Percentiles rank a stretch among this genome's conserved stretches.
Conservation (phyloP, 495 filamentous ascomycete species). For the Aspergillus conjunctus region DNA sequence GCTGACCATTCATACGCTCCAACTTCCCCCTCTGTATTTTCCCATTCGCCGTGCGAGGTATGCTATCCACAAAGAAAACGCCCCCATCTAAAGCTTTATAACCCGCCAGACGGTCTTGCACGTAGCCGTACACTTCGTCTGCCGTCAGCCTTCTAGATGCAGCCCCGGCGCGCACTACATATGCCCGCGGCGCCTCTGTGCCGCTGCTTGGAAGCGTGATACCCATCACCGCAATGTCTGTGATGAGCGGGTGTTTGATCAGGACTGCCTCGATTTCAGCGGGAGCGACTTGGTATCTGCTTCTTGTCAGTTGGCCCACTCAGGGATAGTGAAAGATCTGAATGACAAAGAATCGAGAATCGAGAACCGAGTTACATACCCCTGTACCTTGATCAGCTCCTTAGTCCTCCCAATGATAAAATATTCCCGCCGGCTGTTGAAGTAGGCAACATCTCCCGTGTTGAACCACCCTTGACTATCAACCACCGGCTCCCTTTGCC, state of each 20-base stretch:
- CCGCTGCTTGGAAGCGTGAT: slow-evolving; percentile 50
- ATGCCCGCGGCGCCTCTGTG: slow-evolving; percentile 70
- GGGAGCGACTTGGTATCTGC: slow-evolving; percentile 61
- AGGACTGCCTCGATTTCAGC: slow-evolving; percentile 80
- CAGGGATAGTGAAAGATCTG: too few relatives aligned
- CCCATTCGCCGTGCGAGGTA: slow-evolving; percentile 73
- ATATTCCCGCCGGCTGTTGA: slow-evolving; percentile 51
- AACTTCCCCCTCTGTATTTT: slow-evolving; percentile 64
- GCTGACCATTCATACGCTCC: slow-evolving; percentile 39
- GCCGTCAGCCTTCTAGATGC: slow-evolving; percentile 36
- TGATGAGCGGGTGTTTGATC: slow-evolving; percentile 62
- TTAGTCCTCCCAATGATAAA: slow-evolving; percentile 76
- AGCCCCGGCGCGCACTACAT: slow-evolving; percentile 56
- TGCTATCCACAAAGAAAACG: slow-evolving; percentile 64
- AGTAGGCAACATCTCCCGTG: slow-evolving; percentile 71
- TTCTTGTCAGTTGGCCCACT: too few relatives aligned
- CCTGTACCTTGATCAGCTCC: slow-evolving; percentile 67
- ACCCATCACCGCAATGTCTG: slow-evolving; percentile 78
- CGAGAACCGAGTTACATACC: too few relatives aligned
- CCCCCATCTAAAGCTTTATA: slow-evolving; percentile 72
- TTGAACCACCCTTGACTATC: slow-evolving; percentile 67
- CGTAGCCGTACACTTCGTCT: slow-evolving; percentile 61
- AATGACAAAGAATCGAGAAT: too few relatives aligned
- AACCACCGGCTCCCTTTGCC: slow-evolving; percentile 30
- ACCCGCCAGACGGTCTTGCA: slow-evolving; percentile 55